phyloP scores from a whole-genome alignment of 495 filamentous ascomycete genomes.

The Lichenothelia convexa region DNA sequence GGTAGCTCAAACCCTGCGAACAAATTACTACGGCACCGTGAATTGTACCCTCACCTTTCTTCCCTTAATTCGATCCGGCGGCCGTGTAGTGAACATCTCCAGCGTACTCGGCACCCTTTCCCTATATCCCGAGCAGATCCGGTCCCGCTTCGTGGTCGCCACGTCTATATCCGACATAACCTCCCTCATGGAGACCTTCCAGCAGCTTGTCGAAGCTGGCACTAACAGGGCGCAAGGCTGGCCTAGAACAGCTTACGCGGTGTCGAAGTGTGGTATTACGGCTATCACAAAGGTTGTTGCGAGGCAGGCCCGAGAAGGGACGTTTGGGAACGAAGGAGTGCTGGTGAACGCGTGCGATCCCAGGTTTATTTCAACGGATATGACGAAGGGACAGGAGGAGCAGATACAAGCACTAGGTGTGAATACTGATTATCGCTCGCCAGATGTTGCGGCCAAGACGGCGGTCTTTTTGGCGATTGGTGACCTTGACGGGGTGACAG shows the following conservation, averaged over 20 bases:
- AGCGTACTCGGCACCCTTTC: constrained; percentile 24
- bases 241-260: constrained; percentile 29
- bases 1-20: constrained; percentile 27
- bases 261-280: constrained; percentile 28
- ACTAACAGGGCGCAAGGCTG: constrained; percentile 26
- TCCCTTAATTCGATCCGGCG: constrained; percentile 22
- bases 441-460: constrained; percentile 31
- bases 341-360: constrained; percentile 36
- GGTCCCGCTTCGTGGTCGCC: constrained; percentile 20
- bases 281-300: constrained; percentile 26
- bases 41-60: constrained; percentile 22
- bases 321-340: constrained; percentile 14
- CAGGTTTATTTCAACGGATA: constrained; percentile 32
- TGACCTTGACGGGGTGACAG: constrained; percentile 24
- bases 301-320: constrained; percentile 18
- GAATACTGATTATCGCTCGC: no score
- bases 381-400: constrained; percentile 27
- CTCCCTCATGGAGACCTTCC: constrained; percentile 26
- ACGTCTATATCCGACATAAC: constrained; percentile 22
- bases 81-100: constrained; percentile 31
- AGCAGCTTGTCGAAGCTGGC: constrained; percentile 20
- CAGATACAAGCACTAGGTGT: no score
- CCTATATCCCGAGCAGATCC: constrained; percentile 23
- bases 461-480: constrained; percentile 32
- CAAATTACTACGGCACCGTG: constrained; percentile 33